These are phyloP conservation scores for Myxozyma sirexii DNA, from an alignment of 805 yeast genomes.

Conservation along the genomic window DNA sequence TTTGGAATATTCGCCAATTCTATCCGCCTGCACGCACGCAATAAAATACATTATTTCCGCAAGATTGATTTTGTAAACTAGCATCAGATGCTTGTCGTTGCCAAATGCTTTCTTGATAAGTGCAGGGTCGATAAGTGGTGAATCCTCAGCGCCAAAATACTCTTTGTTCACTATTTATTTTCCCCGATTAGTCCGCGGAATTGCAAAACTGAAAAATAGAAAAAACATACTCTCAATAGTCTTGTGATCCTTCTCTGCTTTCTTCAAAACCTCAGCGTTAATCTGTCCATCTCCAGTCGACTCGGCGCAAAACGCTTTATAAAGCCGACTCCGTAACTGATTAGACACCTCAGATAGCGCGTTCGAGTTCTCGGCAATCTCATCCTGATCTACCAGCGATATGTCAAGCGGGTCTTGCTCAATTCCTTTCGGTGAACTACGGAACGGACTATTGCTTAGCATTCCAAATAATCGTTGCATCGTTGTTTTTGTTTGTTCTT, in stretches of 20 bases:
- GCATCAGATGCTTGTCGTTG: neutral
- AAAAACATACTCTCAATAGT: neutral
- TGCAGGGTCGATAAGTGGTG: slow-evolving; percentile 4
- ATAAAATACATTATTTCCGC: slow-evolving; percentile 12
- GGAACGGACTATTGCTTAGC: too few relatives aligned
- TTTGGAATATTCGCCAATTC: neutral
- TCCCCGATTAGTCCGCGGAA: neutral
- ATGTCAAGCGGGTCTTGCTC: neutral
- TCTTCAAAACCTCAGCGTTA: neutral
- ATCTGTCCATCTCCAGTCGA: neutral
- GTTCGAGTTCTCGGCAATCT: neutral
- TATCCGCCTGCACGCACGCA: neutral
- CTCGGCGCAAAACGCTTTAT: neutral
- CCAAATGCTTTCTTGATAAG: slow-evolving; percentile 5
- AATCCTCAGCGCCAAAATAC: neutral
- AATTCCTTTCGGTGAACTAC: too few relatives aligned
- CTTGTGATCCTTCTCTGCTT: neutral
- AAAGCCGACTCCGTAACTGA: neutral
- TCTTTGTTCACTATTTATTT: neutral
- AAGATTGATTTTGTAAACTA: slow-evolving; percentile 8
- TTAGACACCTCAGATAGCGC: neutral
- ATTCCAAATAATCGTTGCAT: too few relatives aligned
- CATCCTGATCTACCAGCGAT: neutral
- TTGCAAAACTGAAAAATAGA: neutral
- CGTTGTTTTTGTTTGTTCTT: too few relatives aligned